Base-by-base conservation (phyloP, 1,284 basidiomycete genomes). In the Athelia sp. region DNA sequence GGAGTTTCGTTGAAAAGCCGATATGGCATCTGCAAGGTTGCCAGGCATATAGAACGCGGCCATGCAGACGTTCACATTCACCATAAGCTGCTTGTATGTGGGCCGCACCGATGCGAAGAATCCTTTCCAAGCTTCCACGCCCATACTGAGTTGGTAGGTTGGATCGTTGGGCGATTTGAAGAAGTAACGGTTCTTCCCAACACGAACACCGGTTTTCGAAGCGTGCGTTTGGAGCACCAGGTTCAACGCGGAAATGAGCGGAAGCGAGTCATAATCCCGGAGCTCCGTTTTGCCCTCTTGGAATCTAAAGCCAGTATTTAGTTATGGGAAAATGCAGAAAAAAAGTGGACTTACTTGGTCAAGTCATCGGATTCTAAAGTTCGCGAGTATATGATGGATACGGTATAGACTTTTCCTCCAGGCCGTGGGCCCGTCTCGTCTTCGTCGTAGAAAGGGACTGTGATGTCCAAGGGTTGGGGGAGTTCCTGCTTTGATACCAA, bases 11-110 rank as follows among this genome's bases (percentile, higher is more conserved):
- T 60, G 53, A 56, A 84, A 87, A 2, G 68, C 70, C 2, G 65
- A 19, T 49, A 89, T 70, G 0, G 78, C 75, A 0, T 82, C 66
- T 1, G 75, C 79, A 3, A 88, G 69, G 49, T 81, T 84, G 0
- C 82, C 81, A 0, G 81, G 76, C 4, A 69, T 64, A 52, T 87
- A 76, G 60, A 90, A 90, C 0, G 84, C 84, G 0, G 83, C 79
- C 77, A 84, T 84, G 60, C 83, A 85, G 14, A 81, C 76, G 52
- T 86, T 87, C 21, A 89, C 75, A 57, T 89, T 89, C 47, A 90
- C 79, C 75, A 84, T 79, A 2, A 89, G 66, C 49, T 83, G 73
- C 49, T 83, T 82, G 64, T 74, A 79, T 10, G 76, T 72, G 0
- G 83, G 81, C 0, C 85, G 74, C 3, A 82, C 74, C 1, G 85